Conservation (phyloP, 768 basidiomycete species). For the Calocera cornea region DNA sequence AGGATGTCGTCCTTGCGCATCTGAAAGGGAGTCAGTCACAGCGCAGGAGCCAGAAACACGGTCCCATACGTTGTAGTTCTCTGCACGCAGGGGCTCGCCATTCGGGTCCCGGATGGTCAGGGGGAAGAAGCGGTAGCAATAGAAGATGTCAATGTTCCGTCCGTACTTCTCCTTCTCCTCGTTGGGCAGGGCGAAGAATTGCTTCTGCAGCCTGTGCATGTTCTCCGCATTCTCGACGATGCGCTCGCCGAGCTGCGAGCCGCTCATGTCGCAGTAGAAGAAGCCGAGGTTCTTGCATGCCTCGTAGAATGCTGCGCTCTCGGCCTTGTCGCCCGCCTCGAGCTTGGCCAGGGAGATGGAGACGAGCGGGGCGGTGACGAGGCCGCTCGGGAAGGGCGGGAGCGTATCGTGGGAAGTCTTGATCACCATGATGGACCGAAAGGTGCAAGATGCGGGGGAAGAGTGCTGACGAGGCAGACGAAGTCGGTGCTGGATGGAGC, state of each 20-base stretch:
- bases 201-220: not conserved
- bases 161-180: slow-evolving; percentile 6
- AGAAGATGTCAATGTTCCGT: slow-evolving; percentile 13
- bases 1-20: slow-evolving; percentile 16
- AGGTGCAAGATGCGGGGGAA: too few species aligned
- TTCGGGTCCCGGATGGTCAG: slow-evolving; percentile 7
- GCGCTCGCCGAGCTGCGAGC: not conserved
- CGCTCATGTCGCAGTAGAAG: slow-evolving; percentile 5
- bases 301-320: slow-evolving; percentile 2
- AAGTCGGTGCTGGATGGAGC: too few species aligned
- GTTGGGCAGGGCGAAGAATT: slow-evolving; percentile 3
- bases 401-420: slow-evolving; percentile 13
- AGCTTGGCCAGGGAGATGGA: slow-evolving; percentile 14
- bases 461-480: too few species aligned
- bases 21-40: not conserved
- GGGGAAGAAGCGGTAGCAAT: slow-evolving; percentile 12
- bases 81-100: slow-evolving; percentile 7
- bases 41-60: not conserved
- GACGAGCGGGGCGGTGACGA: slow-evolving; percentile 14
- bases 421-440: slow-evolving; percentile 4
- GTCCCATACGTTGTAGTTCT: slow-evolving; percentile 12
- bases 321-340: slow-evolving; percentile 8
- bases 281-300: slow-evolving; percentile 7
- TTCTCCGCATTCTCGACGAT: not conserved
- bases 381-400: slow-evolving; percentile 13